These are phyloP conservation scores for Calocera cornea DNA, from an alignment of 768 basidiomycete genomes.

Conservation along the genomic window DNA sequence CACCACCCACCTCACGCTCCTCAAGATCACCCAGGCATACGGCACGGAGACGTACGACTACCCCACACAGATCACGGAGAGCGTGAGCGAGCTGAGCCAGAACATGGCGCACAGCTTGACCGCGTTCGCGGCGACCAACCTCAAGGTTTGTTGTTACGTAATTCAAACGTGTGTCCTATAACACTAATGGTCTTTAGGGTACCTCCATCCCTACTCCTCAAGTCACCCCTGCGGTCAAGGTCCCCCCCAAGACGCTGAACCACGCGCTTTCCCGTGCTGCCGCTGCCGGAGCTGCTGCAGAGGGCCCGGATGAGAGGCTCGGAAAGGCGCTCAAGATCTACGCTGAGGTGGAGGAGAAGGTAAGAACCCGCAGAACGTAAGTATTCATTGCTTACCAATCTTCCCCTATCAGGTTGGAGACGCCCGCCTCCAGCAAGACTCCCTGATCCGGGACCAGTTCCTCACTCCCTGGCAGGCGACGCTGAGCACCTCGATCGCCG, in stretches of 20 bases:
- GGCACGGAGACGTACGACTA: slow-evolving; percentile 81
- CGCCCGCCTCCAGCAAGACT: slow-evolving; percentile 72
- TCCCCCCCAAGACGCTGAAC: slow-evolving; percentile 89
- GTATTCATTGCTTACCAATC: not conserved
- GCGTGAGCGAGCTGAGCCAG: slow-evolving; percentile 54
- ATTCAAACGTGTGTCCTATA: not conserved
- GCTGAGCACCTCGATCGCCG: slow-evolving; percentile 62
- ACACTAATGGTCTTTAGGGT: slow-evolving; percentile 28
- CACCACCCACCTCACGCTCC: slow-evolving; percentile 54
- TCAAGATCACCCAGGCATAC: slow-evolving; percentile 83
- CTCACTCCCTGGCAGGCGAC: slow-evolving; percentile 80
- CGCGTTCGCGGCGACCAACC: slow-evolving; percentile 73
- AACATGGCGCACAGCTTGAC: slow-evolving; percentile 61
- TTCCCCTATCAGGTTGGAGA: slow-evolving; percentile 39
- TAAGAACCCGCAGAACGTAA: slow-evolving; percentile 9
- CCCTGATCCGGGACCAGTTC: slow-evolving; percentile 49
- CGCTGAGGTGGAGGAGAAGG: slow-evolving; percentile 69
- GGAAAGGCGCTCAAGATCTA: slow-evolving; percentile 68
- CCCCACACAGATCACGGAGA: slow-evolving; percentile 37
- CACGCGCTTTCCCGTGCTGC: slow-evolving; percentile 85
- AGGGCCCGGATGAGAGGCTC: slow-evolving; percentile 50
- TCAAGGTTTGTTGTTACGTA: slow-evolving; percentile 35
- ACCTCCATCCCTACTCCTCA: slow-evolving; percentile 71
- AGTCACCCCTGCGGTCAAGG: slow-evolving; percentile 39
- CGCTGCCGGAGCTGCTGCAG: slow-evolving; percentile 37